phyloP scores from a whole-genome alignment of 176 grass and related monocot genomes.

The Triticum timopheevii region DNA sequence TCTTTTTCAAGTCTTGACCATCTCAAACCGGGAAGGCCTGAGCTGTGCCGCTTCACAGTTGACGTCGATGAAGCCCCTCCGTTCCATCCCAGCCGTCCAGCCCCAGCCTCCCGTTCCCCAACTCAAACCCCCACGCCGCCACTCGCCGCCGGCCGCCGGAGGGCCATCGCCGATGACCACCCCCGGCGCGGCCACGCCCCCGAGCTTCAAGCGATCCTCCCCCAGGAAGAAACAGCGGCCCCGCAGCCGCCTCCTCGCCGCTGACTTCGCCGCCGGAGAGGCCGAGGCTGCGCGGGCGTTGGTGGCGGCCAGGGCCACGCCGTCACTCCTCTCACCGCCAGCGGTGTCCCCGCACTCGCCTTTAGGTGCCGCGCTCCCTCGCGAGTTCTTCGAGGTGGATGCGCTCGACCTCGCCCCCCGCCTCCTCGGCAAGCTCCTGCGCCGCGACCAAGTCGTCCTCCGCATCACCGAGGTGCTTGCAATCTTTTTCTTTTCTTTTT shows the following conservation, averaged over 20 bases:
- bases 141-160: background rate
- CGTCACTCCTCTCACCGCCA: background rate
- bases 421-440: constrained; percentile 86
- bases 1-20: background rate
- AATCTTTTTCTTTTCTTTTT: background rate
- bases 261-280: background rate
- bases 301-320: background rate
- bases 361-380: constrained; percentile 39
- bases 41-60: background rate
- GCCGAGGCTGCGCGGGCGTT: background rate
- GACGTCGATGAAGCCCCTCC: background rate
- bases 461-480: constrained; percentile 79
- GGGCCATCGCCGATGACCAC: constrained; percentile 32
- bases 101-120: background rate
- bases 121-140: background rate
- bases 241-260: constrained; percentile 14
- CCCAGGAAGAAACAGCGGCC: constrained; percentile 34
- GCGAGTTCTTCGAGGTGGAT: constrained; percentile 73
- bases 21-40: background rate
- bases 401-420: constrained; percentile 84
- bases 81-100: constrained; percentile 41
- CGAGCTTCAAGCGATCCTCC: constrained; percentile 62
- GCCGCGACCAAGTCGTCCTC: constrained; percentile 79
- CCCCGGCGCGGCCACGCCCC: background rate
- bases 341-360: background rate